phyloP scores from a whole-genome alignment of 2,329 filamentous ascomycete genomes.

The Plectosphaerella cucumerina region DNA sequence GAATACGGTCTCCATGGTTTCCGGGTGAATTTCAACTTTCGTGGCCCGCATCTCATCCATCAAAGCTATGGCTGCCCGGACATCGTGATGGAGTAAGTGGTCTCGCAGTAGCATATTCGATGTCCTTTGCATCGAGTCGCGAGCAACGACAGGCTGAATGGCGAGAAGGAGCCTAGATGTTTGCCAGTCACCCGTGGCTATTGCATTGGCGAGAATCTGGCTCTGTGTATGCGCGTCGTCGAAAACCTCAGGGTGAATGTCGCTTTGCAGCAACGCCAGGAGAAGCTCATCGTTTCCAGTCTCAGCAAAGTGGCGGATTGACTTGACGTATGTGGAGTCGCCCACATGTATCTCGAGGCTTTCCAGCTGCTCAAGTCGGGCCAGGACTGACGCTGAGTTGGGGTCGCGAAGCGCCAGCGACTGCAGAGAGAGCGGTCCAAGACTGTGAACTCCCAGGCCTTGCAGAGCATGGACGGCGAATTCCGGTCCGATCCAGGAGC shows the following conservation, averaged over 20 bases:
- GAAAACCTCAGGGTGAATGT: slow-evolving; percentile 53
- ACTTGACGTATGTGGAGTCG: slow-evolving; percentile 58
- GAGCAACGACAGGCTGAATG: slow-evolving; percentile 30
- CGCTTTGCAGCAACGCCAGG: slow-evolving; percentile 38
- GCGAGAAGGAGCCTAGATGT: slow-evolving; percentile 39
- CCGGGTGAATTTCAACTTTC: slow-evolving; percentile 20
- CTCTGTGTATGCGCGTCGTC: slow-evolving; percentile 39
- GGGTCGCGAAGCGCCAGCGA: slow-evolving; percentile 67
- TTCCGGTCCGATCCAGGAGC: slow-evolving; percentile 64
- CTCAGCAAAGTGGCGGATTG: slow-evolving; percentile 60
- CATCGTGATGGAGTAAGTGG: slow-evolving; percentile 21
- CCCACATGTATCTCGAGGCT: slow-evolving; percentile 59
- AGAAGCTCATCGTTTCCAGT: slow-evolving; percentile 50
- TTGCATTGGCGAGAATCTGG: slow-evolving; percentile 28
- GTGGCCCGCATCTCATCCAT: slow-evolving; percentile 32
- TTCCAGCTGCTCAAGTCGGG: slow-evolving; percentile 57
- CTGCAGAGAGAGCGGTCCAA: slow-evolving; percentile 74
- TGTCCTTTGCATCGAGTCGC: slow-evolving; percentile 19
- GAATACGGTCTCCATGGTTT: slow-evolving; percentile 7
- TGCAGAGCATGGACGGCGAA: slow-evolving; percentile 66
- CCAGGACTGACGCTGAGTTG: slow-evolving; percentile 49
- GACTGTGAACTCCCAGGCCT: slow-evolving; percentile 64
- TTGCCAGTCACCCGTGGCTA: slow-evolving; percentile 33
- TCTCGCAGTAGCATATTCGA: slow-evolving; percentile 29
- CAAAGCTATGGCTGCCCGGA: slow-evolving; percentile 22